Evolutionary conservation across 148 eudicot genomes (phyloP), one percentile per base, ranked within the genome.

Genomic region (Fagopyrum tataricum): DNA sequence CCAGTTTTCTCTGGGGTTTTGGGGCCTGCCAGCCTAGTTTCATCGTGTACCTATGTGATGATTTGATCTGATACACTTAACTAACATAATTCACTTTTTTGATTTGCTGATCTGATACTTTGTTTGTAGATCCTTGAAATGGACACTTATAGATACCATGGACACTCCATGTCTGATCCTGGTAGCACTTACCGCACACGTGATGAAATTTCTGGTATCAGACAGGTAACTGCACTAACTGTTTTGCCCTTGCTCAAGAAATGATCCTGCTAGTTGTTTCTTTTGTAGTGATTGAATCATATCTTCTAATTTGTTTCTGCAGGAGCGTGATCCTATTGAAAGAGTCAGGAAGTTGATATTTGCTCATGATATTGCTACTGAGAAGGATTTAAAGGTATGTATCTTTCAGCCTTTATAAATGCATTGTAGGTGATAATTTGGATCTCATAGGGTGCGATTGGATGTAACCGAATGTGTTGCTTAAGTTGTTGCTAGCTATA

Each of bases 81-180:
- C 42, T 37, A 13, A 64, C n/a, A 64, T 64, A n/a, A 64, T 13
- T 46, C 49, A 8, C 3, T 10, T 46, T 46, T 46, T 31, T 59
- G 69, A 14, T 5, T 37, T 64, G 43, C 31, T 64, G 15, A 37
- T 64, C 69, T 13, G 43, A 64, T 64, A 43, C 69, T 26, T 61
- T 61, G 66, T 59, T 20, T 31, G 82, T 82, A 95, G 99, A 95
- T 95, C 78, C 92, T 95, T 74, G 99, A 95, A 80, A 95, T 95
- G 99, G 99, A 95, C 84, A 91, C 97, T 20, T 95, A 95, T 77
- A 87, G 99, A 79, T 95, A 95, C 82, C 99, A 95, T 55, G 99
- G 99, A 3, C 99, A 95, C 83, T 95, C 99, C 59, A 95, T 95
- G 99, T 95, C 97, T 81, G 99, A 95, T 78, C 99, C 97, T 74